Evolutionary conservation across 148 eudicot genomes (phyloP), one percentile per base, ranked within the genome.

Genomic region (Vaccinium vitisidaea): DNA sequence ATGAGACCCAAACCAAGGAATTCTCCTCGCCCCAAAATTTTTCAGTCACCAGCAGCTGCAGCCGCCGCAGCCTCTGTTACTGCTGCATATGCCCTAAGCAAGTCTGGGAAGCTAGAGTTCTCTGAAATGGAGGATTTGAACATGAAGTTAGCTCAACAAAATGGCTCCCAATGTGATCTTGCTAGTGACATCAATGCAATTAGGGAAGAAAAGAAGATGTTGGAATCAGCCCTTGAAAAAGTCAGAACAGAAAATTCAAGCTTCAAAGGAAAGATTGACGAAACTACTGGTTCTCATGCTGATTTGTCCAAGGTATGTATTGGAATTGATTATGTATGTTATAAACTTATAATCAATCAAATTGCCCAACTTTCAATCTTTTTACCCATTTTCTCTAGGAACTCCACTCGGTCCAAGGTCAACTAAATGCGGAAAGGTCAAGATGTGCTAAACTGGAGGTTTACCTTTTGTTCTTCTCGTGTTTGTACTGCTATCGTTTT

Each of bases 51-150:
- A 58, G 99, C 99, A 55, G 98, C 99, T 36, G 98, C 98, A 6
- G 98, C 99, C 2, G 98, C 98, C 9, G 98, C 98, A 36, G 99
- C 99, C 79, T 95, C 99, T 84, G 99, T 97, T 69, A 90, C 98
- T 83, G 98, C 98, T 86, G 98, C 99, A 48, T 97, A 94, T 85
- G 93, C 93, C 83, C 89, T 91, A 49, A 84, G 87, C 83, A 91
- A 92, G 78, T 84, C 95, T 82, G 95, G 90, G 69, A 88, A 84
- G 71, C 80, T 80, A 56, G 94, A 91, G 52, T 55, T 87, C 50
- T 18, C 75, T 59, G 90, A 87, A 82, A 79, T 54, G 80, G 89
- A 86, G 30, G 89, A 86, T 83, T 80, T 88, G 74, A 84, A 84
- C 75, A 54, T 70, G 58, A 88, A 90, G 83, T 80, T 43, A 36